These are phyloP conservation scores for Penicillium samsonianum DNA, from an alignment of 495 filamentous ascomycete species.

Conservation along the genomic window DNA sequence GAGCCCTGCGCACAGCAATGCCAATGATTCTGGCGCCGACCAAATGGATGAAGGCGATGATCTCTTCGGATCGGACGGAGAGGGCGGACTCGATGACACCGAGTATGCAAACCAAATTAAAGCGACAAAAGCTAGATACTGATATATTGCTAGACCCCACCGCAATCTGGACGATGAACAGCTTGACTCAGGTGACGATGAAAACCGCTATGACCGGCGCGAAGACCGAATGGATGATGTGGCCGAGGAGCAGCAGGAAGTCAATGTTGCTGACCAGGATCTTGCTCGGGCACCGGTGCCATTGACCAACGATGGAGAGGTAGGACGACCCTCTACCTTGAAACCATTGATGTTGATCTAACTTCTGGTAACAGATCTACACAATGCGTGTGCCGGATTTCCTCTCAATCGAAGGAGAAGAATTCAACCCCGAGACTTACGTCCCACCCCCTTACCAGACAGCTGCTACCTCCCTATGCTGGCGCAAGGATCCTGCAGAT, in stretches of 20 bases:
- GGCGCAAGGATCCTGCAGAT: slow-evolving; percentile 67
- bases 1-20: slow-evolving; percentile 36
- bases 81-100: slow-evolving; percentile 43
- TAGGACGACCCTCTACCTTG: slow-evolving; percentile 23
- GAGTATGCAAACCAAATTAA: slow-evolving; percentile 33
- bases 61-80: slow-evolving; percentile 63
- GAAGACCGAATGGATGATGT: slow-evolving; percentile 51
- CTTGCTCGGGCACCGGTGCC: slow-evolving; percentile 70
- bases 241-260: slow-evolving; percentile 44
- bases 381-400: slow-evolving; percentile 78
- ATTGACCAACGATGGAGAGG: slow-evolving; percentile 67
- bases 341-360: not conserved
- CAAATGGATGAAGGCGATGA: slow-evolving; percentile 56
- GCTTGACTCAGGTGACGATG: slow-evolving; percentile 78
- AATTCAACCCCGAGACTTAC: slow-evolving; percentile 74
- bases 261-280: slow-evolving; percentile 58
- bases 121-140: slow-evolving; percentile 30
- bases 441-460: slow-evolving; percentile 65
- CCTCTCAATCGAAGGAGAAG: slow-evolving; percentile 70
- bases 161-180: slow-evolving; percentile 71
- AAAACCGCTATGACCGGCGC: slow-evolving; percentile 54
- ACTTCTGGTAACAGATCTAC: slow-evolving; percentile 58
- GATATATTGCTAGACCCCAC: slow-evolving; percentile 42
- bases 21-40: slow-evolving; percentile 24
- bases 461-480: slow-evolving; percentile 68